Base-by-base conservation (phyloP, 257 asterid species). In the Thymus quinquecostatus region DNA sequence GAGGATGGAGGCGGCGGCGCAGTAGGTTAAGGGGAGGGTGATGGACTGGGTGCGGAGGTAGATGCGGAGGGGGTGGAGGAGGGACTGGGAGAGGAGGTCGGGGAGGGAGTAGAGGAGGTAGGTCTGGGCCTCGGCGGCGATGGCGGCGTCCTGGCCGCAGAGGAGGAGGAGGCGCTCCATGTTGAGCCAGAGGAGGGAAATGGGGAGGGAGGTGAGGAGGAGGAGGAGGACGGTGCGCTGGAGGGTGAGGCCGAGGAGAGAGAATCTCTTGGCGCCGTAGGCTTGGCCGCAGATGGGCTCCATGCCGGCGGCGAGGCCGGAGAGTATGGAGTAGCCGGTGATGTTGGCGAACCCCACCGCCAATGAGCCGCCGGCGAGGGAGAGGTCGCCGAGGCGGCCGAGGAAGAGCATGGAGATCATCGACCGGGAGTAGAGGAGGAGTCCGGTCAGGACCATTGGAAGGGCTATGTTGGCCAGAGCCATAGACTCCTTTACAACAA, bases 201-300 rank as follows among this genome's bases (percentile, higher is more conserved):
- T 84, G 1, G 96, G 97, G 28, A 91, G 7, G 1, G 96, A 83
- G n/a, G 82, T 69, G 6, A 86, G 28, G 13, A 84, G 6, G 50
- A 91, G 92, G 40, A 91, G 69, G 56, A 91, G 86, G 0, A 91
- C 68, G 1, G 89, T 82, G 50, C 96, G 79, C 47, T 91, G 97
- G 10, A 91, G 64, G 12, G 95, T 70, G 8, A 87, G 82, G 13
- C 96, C 97, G 53, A 91, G 84, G 43, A 91, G 87, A 0, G 72
- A 73, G 59, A 76, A 86, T 4, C 67, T 80, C 61, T 84, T 84
- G 8, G 96, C 96, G 1, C 97, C 97, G 60, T 79, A 91, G 53
- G 96, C 97, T 64, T 91, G 97, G 14, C 89, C 89, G 47, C 97
- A 91, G 9, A 91, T 91, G 30, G 97, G 94, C 40, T 91, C 97